Conservation (phyloP, 495 filamentous ascomycete species). For the Aspergillus incahuasiensis region DNA sequence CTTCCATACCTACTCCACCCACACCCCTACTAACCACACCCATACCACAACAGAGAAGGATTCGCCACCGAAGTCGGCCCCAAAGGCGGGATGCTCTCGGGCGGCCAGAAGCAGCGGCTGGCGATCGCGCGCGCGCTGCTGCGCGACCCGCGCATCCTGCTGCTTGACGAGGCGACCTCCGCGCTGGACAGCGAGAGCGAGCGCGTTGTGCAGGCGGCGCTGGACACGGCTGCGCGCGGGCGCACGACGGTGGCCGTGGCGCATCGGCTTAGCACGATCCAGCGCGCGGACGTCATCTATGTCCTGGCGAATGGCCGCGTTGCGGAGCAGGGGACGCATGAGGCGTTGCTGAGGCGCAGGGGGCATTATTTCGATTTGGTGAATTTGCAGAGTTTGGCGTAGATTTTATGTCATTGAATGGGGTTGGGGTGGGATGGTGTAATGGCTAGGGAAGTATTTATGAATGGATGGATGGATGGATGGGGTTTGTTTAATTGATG, state of each 20-base stretch:
- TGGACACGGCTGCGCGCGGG: conserved; percentile 69
- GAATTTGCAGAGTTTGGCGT: conserved; percentile 65
- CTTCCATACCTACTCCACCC: conserved; percentile 74
- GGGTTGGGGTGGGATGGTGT: too few relatives aligned
- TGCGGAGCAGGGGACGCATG: conserved; percentile 68
- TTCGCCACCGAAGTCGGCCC: conserved; percentile 70
- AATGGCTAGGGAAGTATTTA: too few relatives aligned
- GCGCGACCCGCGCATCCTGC: conserved; percentile 62
- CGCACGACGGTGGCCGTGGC: conserved; percentile 76
- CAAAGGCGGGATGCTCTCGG: conserved; percentile 72
- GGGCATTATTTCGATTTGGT: conserved; percentile 75
- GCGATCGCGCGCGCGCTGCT: conserved; percentile 73
- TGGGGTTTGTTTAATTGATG: too few relatives aligned
- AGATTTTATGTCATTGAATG: background rate
- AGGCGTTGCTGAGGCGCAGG: conserved; percentile 56
- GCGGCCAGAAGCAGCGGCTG: conserved; percentile 81
- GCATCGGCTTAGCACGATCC: conserved; percentile 74
- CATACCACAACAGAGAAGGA: conserved; percentile 61
- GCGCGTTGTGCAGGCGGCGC: conserved; percentile 73
- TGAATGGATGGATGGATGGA: too few relatives aligned
- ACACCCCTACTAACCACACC: too few relatives aligned
- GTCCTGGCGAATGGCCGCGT: conserved; percentile 72
- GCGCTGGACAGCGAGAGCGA: conserved; percentile 78
- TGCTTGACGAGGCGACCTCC: conserved; percentile 80
- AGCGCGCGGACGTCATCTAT: conserved; percentile 78